Base-by-base conservation (phyloP, 805 yeast genomes). In the Sugiyamaella americana region DNA sequence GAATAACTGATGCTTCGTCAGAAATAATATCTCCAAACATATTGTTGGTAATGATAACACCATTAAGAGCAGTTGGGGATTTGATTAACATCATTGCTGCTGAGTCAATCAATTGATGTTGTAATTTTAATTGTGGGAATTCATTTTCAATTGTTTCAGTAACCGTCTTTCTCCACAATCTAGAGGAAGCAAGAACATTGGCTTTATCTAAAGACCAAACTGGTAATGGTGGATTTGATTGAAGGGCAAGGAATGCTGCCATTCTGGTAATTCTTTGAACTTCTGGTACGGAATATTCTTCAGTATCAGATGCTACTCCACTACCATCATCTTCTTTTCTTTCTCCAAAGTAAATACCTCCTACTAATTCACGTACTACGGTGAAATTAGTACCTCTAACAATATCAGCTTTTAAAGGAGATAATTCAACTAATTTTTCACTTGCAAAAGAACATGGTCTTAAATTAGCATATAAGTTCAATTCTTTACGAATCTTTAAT, bases 1-100 rank as follows among this genome's bases (percentile, higher is more conserved):
- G 98, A 59, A 93, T 93, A 42, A 89, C 97, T 17, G 95, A 84
- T 24, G 98, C 97, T 73, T 93, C 98, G 67, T 93, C 98, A 47
- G 95, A 85, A 60, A 93, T 87, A 66, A 93, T 93, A 67, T 93
- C 98, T 62, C 98, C 98, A 66, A 93, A 93, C 95, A 93, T 91
- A 72, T 93, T 93, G 59, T 84, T 82, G 39, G 98, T 91, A 63
- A 93, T 79, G 43, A 93, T 80, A 43, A 93, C 76, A 69, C 98
- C 98, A 65, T 93, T 93, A 63, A 93, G 77, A 57, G 81, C 81
- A 37, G 89, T 84, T 59, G 98, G 98, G 52, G 78, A 80, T 70
- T 93, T 88, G 58, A 93, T 85, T 58, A 93, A 72, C 62, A 91
- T 91, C 98, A 93, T 93, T 43, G 98, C 98, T 44, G 98, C 98